A percentile compares a stretch with the other conserved stretches of the same genome.
Conservation (phyloP, 441 rosid species). For the Populus hybrid region DNA sequence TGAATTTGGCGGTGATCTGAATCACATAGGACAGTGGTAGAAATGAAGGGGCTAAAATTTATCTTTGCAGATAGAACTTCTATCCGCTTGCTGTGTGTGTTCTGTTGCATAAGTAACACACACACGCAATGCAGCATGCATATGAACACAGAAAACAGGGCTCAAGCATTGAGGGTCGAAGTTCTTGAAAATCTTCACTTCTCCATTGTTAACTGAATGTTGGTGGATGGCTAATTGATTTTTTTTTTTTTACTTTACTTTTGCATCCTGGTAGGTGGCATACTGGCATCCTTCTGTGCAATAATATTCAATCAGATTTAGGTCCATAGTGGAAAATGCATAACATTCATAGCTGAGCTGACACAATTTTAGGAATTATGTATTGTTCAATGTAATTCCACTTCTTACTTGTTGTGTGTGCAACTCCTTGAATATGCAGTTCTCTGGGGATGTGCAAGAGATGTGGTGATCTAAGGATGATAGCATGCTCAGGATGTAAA, state of each 20-base stretch:
- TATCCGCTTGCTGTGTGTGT: background rate
- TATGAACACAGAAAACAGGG: background rate
- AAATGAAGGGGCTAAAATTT: background rate
- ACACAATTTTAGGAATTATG: background rate
- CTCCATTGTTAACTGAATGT: background rate
- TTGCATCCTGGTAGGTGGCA: background rate
- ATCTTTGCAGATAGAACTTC: background rate
- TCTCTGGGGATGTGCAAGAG: constrained; percentile 78
- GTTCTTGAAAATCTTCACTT: background rate
- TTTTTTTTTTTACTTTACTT: background rate
- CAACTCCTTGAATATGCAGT: constrained; percentile 38
- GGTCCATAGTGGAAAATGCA: background rate
- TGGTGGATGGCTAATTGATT: background rate
- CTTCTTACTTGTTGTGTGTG: background rate
- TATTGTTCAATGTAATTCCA: background rate
- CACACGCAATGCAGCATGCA: background rate
- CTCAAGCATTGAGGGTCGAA: background rate
- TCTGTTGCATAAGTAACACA: background rate
- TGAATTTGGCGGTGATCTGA: background rate
- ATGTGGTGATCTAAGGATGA: constrained; percentile 74
- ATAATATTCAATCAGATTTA: background rate
- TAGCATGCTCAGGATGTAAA: constrained; percentile 56
- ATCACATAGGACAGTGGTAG: background rate
- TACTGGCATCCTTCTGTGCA: background rate
- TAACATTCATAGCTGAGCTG: background rate